Evolutionary conservation across 1,284 basidiomycete species (phyloP), one percentile per base, ranked within the genome.

Genomic region (Grifola frondosa): DNA sequence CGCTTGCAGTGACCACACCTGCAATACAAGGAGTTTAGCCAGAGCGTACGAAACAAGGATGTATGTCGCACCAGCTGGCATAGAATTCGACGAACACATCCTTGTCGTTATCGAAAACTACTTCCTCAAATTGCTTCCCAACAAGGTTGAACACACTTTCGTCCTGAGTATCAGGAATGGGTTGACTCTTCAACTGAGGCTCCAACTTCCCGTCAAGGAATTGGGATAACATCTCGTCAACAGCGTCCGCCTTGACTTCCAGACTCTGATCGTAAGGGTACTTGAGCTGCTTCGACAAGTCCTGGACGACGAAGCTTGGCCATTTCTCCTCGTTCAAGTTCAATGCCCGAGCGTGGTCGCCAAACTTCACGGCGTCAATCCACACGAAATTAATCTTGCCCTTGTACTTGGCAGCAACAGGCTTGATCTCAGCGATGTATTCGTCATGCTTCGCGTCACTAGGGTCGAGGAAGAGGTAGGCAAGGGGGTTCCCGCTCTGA

Each of bases 61-160:
- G 24, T 26, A 6, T 7, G 5, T 4, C 77, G 13, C 73, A 97
- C 96, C 97, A 99, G 42, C 91, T 84, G 41, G 96, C 97, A 63
- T 93, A 98, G 70, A 97, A 95, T 71, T 99, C 97, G 58, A 97
- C 77, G 57, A 99, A 94, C 58, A 97, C 86, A 67, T 99, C 96
- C 75, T 97, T 97, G 44, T 75, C 71, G 51, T 94, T 87, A 63
- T 97, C 89, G 50, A 81, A 84, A 30, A 92, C 84, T 42, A 96
- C 73, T 44, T 89, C 71, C 6, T 98, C 91, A 59, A 97, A 99
- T 58, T 89, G 83, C 67, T 92, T 88, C 53, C 91, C 84, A 42
- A 98, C 96, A 30, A 99, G 74, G 35, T 77, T 81, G 69, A 81
- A 88, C 39, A 97, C 94, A 41, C 79, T 77, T 62, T 89, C 91